These are phyloP conservation scores for Mycena albidolilacea DNA, from an alignment of 768 basidiomycete species.

Conservation along the genomic window DNA sequence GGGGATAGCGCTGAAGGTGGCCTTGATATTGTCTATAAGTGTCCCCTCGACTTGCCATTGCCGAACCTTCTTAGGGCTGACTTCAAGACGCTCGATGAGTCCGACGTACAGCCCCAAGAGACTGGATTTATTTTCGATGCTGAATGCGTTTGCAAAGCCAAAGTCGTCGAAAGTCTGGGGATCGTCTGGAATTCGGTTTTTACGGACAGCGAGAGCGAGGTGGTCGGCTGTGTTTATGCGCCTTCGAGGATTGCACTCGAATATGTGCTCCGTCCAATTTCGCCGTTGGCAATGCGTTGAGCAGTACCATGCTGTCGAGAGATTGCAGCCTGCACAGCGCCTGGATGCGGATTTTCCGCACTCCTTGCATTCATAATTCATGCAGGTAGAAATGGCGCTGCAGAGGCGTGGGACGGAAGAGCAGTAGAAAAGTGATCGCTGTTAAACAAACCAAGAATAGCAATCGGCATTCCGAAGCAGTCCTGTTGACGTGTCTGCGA, in stretches of 20 bases:
- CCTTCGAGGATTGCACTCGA: conserved; percentile 47
- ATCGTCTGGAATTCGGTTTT: conserved; percentile 48
- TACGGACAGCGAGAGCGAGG: conserved; percentile 47
- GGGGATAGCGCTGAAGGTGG: conserved; percentile 41
- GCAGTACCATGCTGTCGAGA: conserved; percentile 50
- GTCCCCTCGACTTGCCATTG: conserved; percentile 51
- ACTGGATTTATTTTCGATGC: conserved; percentile 31
- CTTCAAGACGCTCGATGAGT: conserved; percentile 40
- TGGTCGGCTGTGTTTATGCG: conserved; percentile 51
- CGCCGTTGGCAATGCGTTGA: conserved; percentile 46
- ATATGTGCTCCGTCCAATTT: conserved; percentile 51
- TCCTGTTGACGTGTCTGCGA: background rate
- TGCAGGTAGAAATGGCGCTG: background rate
- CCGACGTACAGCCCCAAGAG: conserved; percentile 52
- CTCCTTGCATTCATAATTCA: conserved; percentile 12
- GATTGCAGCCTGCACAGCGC: conserved; percentile 13
- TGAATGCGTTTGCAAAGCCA: conserved; percentile 49
- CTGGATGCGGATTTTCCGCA: conserved; percentile 23
- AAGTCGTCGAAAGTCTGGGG: conserved; percentile 52
- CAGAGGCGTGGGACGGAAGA: background rate
- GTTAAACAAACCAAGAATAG: conserved; percentile 7
- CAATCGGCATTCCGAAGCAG: background rate
- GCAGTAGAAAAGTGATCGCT: background rate
- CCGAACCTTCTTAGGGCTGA: conserved; percentile 48
- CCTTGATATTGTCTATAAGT: conserved; percentile 52